Evolutionary conservation across 1,284 basidiomycete species (phyloP).

Genomic region (Apiotrichum siamense): DNA sequence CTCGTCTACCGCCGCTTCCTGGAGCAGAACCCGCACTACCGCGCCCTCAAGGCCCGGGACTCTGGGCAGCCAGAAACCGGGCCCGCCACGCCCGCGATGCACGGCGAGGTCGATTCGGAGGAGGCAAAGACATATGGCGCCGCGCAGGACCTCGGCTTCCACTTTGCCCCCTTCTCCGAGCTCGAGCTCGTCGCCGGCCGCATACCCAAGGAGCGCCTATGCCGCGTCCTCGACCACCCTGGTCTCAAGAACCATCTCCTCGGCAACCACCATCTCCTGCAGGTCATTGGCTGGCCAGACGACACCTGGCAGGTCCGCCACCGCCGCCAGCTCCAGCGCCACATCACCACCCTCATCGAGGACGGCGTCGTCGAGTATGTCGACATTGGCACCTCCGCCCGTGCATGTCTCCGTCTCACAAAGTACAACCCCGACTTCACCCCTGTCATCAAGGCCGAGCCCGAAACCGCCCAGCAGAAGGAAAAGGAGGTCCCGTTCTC

Average conservation of each 20-base stretch:
- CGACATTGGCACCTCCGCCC: constrained; percentile 24
- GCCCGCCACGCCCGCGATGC: not conserved
- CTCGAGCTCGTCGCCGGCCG: constrained; percentile 33
- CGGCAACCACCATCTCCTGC: constrained; percentile 25
- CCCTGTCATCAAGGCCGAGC: constrained; percentile 1
- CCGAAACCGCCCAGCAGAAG: not conserved
- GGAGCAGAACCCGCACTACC: constrained; percentile 32
- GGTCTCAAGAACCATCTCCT: constrained; percentile 38
- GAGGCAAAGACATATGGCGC: not conserved
- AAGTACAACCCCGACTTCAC: constrained; percentile 36
- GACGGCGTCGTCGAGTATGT: constrained; percentile 33
- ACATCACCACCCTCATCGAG: constrained; percentile 25
- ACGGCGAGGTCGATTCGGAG: constrained; percentile 11
- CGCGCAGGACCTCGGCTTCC: constrained; percentile 18
- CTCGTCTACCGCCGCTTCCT: constrained; percentile 37
- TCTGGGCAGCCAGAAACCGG: not conserved
- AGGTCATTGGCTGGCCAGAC: constrained; percentile 15
- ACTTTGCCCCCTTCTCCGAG: constrained; percentile 30
- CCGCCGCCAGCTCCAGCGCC: constrained; percentile 26
- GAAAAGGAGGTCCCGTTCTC: not conserved
- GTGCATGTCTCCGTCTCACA: constrained; percentile 32
- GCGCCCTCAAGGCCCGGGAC: constrained; percentile 12
- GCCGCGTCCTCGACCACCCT: constrained; percentile 36
- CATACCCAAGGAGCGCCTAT: constrained; percentile 32
- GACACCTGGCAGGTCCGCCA: constrained; percentile 17